Evolutionary conservation across 2,329 filamentous ascomycete species (phyloP), one percentile per base, ranked within the genome.

Genomic region (Aspergillus ochraceoroseus): DNA sequence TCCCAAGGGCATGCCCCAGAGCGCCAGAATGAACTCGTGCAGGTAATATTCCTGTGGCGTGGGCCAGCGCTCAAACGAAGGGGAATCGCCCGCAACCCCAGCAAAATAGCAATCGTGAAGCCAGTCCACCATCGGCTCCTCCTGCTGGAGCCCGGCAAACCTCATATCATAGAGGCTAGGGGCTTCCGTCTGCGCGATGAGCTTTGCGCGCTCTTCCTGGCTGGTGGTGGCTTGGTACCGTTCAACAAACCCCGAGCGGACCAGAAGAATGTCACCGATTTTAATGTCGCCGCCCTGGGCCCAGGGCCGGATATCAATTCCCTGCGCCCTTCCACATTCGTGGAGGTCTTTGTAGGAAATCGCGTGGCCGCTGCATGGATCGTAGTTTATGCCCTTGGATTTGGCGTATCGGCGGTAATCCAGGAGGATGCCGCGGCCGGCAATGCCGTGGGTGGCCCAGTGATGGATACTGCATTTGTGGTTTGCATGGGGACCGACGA

Each of bases 181-280:
- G 11, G 42, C 41, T 1, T 49, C 44, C 0, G 55, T 42, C 0
- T 50, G 46, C 4, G 56, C 54, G 5, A 58, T 54, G 2, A 61
- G 59, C 1, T 71, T 51, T 4, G 65, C 50, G 1, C 52, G 55
- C 14, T 69, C 63, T 37, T 72, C 60, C 4, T 64, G 62, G 0
- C 53, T 46, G 1, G 62, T 51, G 2, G 69, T 55, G 5, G 54
- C 53, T 4, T 68, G 56, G 53, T 75, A 71, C 3, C 59, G 69
- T 11, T 66, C 59, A 0, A 67, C 68, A 61, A 72, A 78, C 6
- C 76, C 76, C 0, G 70, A 70, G 15, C 76, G 70, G 29, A 80
- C 64, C 47, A 81, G 68, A 28, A 81, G 63, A 19, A 81, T 75
- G 43, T 81, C 77, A 9, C 77, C 77, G 3, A n/a, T n/a, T n/a